Base-by-base conservation (phyloP, 768 basidiomycete genomes). In the Lentinula guzmanii region DNA sequence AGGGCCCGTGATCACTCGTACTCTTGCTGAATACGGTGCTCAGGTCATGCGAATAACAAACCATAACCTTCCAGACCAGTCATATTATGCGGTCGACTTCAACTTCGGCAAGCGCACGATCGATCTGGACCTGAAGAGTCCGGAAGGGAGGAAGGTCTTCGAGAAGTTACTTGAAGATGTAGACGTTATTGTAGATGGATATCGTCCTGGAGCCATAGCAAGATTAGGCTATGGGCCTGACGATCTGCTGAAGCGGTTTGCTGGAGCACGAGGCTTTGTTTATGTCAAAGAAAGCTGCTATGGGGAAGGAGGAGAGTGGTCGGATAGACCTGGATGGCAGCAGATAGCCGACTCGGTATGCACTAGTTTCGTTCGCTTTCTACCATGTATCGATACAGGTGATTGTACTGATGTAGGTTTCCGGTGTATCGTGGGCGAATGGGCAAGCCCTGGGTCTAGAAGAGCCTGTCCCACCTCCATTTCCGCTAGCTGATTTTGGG, bases 261-360 rank as follows among this genome's bases (percentile, higher is more conserved):
- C 39, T 42, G 59, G 59, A 16, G 41, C 24, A 42, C 45, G 59
- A 52, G 59, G 59, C 7, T 52, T 60, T 37, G 39, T 60, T 52
- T 60, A 60, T 52, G 59, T 60, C 28, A 60, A 52, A 31, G 59
- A 60, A 39, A 60, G 24, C 41, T 60, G 59, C 28, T 60, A 60
- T 42, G 59, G 59, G 24, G 48, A 52, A n/a, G 51, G 51, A 50
- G 59, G 59, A 41, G 50, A 51, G 16, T 60, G 35, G 50, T 52
- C 59, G 8, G 39, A 60, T 31, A 60, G 59, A 43, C 51, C 59
- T 41, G 59, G 59, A 28, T 60, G 59, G 59, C 59, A 60, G 37
- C 59, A 60, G 24, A 60, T 60, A 31, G 37, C 50, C 5, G 59
- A 60, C 39, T 51, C 59, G 16, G 59, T 52, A n/a, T n/a, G 51